A percentile compares a stretch with the other conserved stretches of the same genome.
Evolutionary conservation across 768 basidiomycete genomes (phyloP).

Genomic region (Mycena indigotica): DNA sequence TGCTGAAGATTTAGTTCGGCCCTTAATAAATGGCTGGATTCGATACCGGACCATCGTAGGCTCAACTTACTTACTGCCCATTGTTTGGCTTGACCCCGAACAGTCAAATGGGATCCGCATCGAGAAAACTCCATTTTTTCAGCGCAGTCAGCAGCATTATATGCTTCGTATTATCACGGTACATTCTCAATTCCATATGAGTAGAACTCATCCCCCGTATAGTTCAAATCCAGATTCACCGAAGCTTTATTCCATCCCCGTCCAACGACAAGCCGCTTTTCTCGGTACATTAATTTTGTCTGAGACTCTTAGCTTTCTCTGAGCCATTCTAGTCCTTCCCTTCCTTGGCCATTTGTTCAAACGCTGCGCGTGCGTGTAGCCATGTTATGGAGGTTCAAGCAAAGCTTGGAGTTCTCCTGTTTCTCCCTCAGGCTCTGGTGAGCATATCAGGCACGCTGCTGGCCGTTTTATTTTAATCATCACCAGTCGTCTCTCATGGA

Average conservation of each 20-base stretch:
- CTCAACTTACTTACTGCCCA: background rate
- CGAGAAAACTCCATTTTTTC: conserved; percentile 42
- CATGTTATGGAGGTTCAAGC: conserved; percentile 55
- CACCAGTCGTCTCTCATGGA: conserved; percentile 38
- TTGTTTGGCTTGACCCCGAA: background rate
- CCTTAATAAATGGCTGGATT: conserved; percentile 53
- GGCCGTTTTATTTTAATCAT: no score
- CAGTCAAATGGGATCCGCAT: conserved; percentile 53
- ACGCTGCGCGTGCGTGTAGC: conserved; percentile 59
- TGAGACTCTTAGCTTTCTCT: background rate
- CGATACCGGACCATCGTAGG: conserved; percentile 47
- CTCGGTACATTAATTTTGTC: background rate
- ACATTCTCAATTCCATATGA: background rate
- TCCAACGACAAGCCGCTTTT: conserved; percentile 42
- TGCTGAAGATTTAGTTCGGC: conserved; percentile 37
- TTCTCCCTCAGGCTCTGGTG: conserved; percentile 9
- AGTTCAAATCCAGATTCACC: conserved; percentile 57
- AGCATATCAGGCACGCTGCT: no score
- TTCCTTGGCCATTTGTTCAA: conserved; percentile 68
- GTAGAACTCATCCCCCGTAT: background rate
- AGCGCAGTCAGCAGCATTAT: conserved; percentile 53
- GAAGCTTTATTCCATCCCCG: conserved; percentile 61
- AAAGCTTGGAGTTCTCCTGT: conserved; percentile 13
- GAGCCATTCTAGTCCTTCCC: conserved; percentile 42
- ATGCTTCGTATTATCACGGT: conserved; percentile 48